These are phyloP conservation scores for sorghum (Sorghum bicolor) DNA, from an alignment of 176 grass and related monocot genomes.

Conservation along the genomic window DNA sequence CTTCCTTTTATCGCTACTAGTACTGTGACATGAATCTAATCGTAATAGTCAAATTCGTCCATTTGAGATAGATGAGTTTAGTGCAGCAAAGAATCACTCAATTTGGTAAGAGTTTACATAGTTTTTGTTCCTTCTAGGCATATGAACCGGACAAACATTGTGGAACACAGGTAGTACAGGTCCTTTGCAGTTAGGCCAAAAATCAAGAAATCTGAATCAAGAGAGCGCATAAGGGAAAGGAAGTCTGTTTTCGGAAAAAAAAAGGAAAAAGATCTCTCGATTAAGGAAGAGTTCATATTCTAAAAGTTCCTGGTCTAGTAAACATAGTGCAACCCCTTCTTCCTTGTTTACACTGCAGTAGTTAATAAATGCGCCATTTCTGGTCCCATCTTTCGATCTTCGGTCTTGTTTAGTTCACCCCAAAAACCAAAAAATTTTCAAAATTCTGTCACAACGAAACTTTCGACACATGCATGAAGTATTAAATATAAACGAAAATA, in stretches of 20 bases:
- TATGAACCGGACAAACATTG: background rate
- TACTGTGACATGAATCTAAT: background rate
- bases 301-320: background rate
- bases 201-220: background rate
- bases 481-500: no score
- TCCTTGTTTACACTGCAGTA: background rate
- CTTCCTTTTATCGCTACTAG: background rate
- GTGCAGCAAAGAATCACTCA: background rate
- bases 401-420: no score
- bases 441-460: no score
- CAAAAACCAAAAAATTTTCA: no score
- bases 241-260: background rate
- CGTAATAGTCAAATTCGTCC: background rate
- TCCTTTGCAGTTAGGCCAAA: background rate
- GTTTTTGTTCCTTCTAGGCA: background rate
- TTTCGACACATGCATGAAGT: no score
- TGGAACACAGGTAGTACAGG: background rate
- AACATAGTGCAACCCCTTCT: background rate
- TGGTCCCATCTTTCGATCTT: background rate
- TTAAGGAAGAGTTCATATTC: background rate
- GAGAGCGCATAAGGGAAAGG: background rate
- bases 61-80: background rate
- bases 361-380: background rate
- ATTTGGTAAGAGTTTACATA: background rate
- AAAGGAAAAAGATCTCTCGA: background rate